Base-by-base conservation (phyloP, 345 rosid genomes). In the Bretschneidera sinensis region DNA sequence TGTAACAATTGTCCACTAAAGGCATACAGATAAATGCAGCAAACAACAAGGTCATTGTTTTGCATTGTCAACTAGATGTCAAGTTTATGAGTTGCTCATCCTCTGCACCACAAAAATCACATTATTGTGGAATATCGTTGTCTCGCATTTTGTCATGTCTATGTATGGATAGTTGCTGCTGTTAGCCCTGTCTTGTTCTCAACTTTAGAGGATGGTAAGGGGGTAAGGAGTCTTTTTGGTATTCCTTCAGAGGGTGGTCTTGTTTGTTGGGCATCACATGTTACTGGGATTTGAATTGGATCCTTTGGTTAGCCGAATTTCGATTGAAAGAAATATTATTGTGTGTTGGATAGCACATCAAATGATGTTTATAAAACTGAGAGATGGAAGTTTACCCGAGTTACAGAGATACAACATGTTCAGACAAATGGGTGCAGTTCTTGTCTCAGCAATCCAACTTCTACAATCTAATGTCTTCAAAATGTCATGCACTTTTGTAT, bases 241-340 rank as follows among this genome's bases (percentile, higher is more conserved):
- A 23, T 88, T 74, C 94, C 96, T 50, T 77, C 76, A 2, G 83
- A 88, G 17, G 96, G 96, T 96, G 2, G 94, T 88, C 50, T 62
- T 91, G 51, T 74, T 73, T 2, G 88, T 91, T 43, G 96, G 96
- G n/a, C 78, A 91, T 72, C 98, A 88, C 68, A 86, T 86, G 94
- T 21, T 91, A 43, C 21, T 84, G 31, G 94, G 96, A 51, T 24
- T 81, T 17, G 97, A 91, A 21, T 25, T 81, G 49, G 34, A 54
- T 59, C 84, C 91, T 8, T 14, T 91, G 65, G 31, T 83, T 8
- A 22, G 21, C 53, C 67, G 61, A 61, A 31, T 86, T 48, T 14
- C 81, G 59, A 35, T 43, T 2, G 82, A 91, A 62, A 81, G 72
- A 58, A 86, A 86, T 54, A 79, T 88, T 62, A 71, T 77, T 59